A percentile compares a stretch with the other conserved stretches of the same genome.
phyloP scores from a whole-genome alignment of 495 filamentous ascomycete species.

The Corynascus novoguineensis region DNA sequence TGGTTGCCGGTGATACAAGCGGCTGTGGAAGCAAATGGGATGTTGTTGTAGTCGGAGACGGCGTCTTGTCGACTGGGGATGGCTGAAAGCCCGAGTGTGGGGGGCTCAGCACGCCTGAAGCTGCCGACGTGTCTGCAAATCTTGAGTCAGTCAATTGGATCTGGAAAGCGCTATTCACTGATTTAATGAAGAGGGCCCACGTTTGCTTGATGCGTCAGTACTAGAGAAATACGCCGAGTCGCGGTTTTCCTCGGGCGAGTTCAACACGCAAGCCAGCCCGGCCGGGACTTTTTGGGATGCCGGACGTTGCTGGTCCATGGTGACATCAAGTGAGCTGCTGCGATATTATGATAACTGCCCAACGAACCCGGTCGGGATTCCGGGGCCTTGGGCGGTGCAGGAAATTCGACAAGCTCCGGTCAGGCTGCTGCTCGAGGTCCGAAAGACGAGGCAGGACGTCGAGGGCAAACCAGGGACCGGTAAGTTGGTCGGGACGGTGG shows the following conservation, averaged over 20 bases:
- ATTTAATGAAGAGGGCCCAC: constrained; percentile 33
- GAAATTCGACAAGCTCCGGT: not conserved
- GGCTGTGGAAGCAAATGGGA: constrained; percentile 39
- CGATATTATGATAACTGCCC: not conserved
- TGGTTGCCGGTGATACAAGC: constrained; percentile 41
- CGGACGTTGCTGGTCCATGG: constrained; percentile 35
- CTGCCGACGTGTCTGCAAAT: constrained; percentile 44
- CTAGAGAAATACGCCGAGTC: constrained; percentile 53
- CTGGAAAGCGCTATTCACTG: constrained; percentile 3
- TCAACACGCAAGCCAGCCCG: constrained; percentile 45
- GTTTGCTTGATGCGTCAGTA: constrained; percentile 52
- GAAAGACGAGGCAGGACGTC: not conserved
- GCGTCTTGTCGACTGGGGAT: constrained; percentile 47
- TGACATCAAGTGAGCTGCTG: constrained; percentile 8
- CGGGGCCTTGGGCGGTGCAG: not conserved
- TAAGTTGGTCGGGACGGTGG: not conserved
- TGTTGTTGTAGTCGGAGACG: constrained; percentile 44
- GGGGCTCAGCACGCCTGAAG: constrained; percentile 40
- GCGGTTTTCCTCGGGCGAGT: constrained; percentile 45
- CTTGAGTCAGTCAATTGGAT: constrained; percentile 16
- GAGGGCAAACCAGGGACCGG: not conserved
- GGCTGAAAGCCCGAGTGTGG: constrained; percentile 36
- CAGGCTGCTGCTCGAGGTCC: not conserved
- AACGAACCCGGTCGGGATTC: not conserved
- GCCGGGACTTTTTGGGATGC: constrained; percentile 45